Conservation (phyloP, 139 green algal genomes). For the Chlorella sp. region DNA sequence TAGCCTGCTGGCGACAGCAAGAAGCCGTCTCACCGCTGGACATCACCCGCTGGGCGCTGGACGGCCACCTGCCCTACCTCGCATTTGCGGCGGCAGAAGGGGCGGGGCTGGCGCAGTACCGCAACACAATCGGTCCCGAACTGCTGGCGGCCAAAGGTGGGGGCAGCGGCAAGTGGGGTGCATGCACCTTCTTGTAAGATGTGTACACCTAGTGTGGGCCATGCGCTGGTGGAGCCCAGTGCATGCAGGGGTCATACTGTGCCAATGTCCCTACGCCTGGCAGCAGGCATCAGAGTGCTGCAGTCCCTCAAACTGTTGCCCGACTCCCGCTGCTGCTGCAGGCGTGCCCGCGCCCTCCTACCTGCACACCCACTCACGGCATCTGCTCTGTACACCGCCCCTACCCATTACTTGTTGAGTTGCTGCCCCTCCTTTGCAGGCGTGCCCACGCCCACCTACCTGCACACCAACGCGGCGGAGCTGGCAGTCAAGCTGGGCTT, state of each 20-base stretch:
- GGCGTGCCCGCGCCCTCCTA: background rate
- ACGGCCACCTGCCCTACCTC: constrained; percentile 43
- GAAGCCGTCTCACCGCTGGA: constrained; percentile 38
- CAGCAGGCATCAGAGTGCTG: too few species aligned
- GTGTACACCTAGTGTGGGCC: background rate
- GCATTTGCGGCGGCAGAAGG: constrained; percentile 3
- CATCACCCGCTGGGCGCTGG: constrained; percentile 24
- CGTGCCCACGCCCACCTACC: constrained; percentile 16
- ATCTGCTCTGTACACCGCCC: background rate
- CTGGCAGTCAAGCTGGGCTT: constrained; percentile 25
- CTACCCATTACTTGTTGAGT: too few species aligned
- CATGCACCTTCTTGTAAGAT: too few species aligned
- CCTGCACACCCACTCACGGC: background rate
- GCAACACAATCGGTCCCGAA: background rate
- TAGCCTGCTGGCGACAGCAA: constrained; percentile 36
- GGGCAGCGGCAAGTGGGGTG: background rate
- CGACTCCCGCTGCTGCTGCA: background rate
- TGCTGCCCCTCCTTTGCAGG: constrained; percentile 28
- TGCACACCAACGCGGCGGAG: background rate
- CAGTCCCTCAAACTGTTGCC: background rate
- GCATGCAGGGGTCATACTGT: background rate
- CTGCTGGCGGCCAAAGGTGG: background rate
- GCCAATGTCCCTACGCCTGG: too few species aligned
- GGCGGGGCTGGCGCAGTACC: background rate
- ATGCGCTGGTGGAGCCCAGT: too few species aligned